These are phyloP conservation scores for Penicillium turbatum DNA, from an alignment of 495 filamentous ascomycete genomes.

Conservation along the genomic window DNA sequence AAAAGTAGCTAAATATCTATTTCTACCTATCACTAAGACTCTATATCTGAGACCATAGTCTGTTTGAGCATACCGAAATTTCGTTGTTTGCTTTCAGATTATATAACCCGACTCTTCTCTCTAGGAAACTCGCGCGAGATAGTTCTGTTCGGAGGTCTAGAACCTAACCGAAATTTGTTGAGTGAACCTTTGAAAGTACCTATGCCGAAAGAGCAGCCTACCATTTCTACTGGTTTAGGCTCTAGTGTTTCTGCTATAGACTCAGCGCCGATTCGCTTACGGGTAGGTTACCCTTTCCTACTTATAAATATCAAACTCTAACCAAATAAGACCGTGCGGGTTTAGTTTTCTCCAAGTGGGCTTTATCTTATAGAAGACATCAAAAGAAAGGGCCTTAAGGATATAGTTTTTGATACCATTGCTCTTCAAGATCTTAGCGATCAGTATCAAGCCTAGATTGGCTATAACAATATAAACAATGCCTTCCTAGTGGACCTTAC, in stretches of 20 bases:
- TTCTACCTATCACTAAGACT: too few relatives aligned
- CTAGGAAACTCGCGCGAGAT: background rate
- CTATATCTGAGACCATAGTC: background rate
- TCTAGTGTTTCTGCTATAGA: background rate
- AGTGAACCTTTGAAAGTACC: background rate
- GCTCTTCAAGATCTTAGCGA: background rate
- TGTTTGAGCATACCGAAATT: background rate
- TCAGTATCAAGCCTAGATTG: background rate
- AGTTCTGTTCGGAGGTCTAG: background rate
- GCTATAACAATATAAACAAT: background rate
- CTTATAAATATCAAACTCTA: background rate
- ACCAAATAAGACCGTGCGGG: background rate
- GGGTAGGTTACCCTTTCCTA: background rate
- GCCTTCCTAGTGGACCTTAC: background rate
- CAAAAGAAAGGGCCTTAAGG: background rate
- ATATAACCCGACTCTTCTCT: background rate
- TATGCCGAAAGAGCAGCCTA: background rate
- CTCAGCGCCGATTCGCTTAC: background rate
- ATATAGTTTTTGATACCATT: background rate
- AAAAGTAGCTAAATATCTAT: too few relatives aligned
- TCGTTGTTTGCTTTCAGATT: background rate
- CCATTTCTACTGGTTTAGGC: background rate
- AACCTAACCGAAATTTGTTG: background rate
- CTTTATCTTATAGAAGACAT: background rate
- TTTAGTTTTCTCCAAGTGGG: background rate